Base-by-base conservation (phyloP, 805 yeast genomes). In the Starmera quercuum region DNA sequence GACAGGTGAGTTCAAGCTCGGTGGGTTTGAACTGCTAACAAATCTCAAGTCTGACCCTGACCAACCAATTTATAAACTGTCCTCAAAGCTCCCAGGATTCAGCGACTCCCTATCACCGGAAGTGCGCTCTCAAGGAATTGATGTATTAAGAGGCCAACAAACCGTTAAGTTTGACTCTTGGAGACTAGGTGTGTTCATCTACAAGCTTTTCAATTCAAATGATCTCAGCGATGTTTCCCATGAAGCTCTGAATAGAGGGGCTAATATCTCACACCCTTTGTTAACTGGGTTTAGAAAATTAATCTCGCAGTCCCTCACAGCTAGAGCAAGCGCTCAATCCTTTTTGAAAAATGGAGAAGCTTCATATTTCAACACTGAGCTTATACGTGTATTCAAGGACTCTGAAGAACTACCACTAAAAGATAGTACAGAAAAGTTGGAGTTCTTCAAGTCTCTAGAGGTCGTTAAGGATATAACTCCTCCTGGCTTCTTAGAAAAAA, bases 1-100 rank as follows among this genome's bases (percentile, higher is more conserved):
- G 20, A 50, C 64, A 12, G 95, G 96, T 11, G 94, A 83, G 49
- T 85, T 95, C 90, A 79, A 75, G 38, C 52, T 88, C 19, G 82
- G 83, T 38, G 95, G 95, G 1, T 76, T 87, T 47, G 97, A 88
- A 54, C 54, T 79, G 1, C 57, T 75, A 23, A 67, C 80, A 2
- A 70, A 64, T 35, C 51, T 70, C 28, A 60, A 70, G 32, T 46
- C 53, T 5, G 56, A 46, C 26, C 49, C 47, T 3, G 46, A 47
- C n/a, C 51, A 46, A 14, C 41, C 54, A 5, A 9, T 56, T 2
- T 70, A 64, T 41, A 53, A 67, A 24, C 51, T 52, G 27, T 64
- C 57, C 4, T 44, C 53, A 11, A 41, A 51, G 11, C 40, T 58
- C 20, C 64, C 65, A 1, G 58, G 56, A 5, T 50, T 58, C 21